Percentiles rank a stretch among this genome's conserved stretches.
Evolutionary conservation across 192 early-diverging fungal genomes (phyloP).

Genomic region (Entomortierella chlamydospora): DNA sequence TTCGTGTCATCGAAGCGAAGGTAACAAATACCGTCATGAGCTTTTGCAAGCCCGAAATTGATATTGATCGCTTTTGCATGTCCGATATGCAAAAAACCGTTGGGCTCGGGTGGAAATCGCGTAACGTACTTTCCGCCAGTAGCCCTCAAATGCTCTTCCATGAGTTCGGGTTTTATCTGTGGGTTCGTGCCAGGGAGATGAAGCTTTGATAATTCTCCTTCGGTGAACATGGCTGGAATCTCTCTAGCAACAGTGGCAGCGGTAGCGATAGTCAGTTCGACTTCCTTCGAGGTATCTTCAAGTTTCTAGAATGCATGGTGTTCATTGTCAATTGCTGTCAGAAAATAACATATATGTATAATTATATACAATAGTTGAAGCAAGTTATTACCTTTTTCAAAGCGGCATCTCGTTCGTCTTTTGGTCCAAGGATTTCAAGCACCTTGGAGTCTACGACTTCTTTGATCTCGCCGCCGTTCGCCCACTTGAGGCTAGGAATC

Average conservation of each 20-base stretch:
- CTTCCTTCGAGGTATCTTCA: slow-evolving; percentile 50
- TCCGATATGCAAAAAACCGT: slow-evolving; percentile 98
- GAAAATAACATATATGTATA: too few relatives aligned
- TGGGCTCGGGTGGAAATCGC: slow-evolving; percentile 99
- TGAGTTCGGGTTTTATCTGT: slow-evolving; percentile 94
- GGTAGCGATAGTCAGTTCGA: too few relatives aligned
- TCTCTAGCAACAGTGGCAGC: slow-evolving; percentile 41
- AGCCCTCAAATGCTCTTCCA: slow-evolving; percentile 88
- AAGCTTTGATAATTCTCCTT: slow-evolving; percentile 91
- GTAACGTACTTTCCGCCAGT: slow-evolving; percentile 95
- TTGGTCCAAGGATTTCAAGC: slow-evolving; percentile 91
- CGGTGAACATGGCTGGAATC: slow-evolving; percentile 82
- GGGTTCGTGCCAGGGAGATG: slow-evolving; percentile 97
- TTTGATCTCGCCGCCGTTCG: slow-evolving; percentile 88
- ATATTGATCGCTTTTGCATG: slow-evolving; percentile 99
- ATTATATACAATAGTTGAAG: too few relatives aligned
- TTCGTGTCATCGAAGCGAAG: slow-evolving; percentile 78
- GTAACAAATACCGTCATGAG: slow-evolving; percentile 90
- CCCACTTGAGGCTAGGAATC: slow-evolving; percentile 85
- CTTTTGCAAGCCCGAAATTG: slow-evolving; percentile 98
- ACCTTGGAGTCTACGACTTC: slow-evolving; percentile 88
- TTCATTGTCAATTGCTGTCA: too few relatives aligned
- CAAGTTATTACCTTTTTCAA: slow-evolving; percentile 60
- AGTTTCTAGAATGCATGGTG: background rate
- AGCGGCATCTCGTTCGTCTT: slow-evolving; percentile 92